Evolutionary conservation across 768 basidiomycete genomes (phyloP).

Genomic region (Pleurotus djamor): DNA sequence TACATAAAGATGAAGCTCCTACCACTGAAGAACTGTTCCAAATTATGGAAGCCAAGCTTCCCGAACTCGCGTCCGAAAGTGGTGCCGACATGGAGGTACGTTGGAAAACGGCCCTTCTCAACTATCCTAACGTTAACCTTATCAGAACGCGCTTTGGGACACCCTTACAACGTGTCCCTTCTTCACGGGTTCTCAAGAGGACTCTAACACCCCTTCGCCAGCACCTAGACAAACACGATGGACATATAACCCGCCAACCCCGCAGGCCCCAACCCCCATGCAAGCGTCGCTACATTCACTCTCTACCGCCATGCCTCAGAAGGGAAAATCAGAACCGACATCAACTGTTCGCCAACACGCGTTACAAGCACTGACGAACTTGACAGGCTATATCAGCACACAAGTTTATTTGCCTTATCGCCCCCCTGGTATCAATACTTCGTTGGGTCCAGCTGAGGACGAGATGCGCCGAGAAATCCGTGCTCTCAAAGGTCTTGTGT

Average conservation of each 20-base stretch:
- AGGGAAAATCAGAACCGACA: not conserved
- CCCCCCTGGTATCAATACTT: constrained; percentile 23
- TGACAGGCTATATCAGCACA: constrained; percentile 78
- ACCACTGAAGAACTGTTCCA: constrained; percentile 61
- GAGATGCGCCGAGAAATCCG: constrained; percentile 73
- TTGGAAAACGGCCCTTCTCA: not conserved
- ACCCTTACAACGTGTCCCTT: constrained; percentile 50
- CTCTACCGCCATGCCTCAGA: constrained; percentile 27
- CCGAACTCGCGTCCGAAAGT: constrained; percentile 54
- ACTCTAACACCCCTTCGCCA: constrained; percentile 13
- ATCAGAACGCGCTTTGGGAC: constrained; percentile 57
- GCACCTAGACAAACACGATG: constrained; percentile 24
- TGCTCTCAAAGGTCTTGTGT: constrained; percentile 74
- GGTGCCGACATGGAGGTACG: constrained; percentile 56
- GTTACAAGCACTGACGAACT: constrained; percentile 62
- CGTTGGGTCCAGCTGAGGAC: constrained; percentile 50
- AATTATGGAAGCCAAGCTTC: constrained; percentile 52
- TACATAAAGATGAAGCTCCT: constrained; percentile 33
- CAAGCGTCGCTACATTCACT: constrained; percentile 32
- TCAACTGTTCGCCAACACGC: constrained; percentile 53
- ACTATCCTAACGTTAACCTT: not conserved
- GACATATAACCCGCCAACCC: constrained; percentile 33
- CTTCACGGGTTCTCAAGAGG: constrained; percentile 31
- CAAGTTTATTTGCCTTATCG: constrained; percentile 56
- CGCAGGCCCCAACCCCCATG: constrained; percentile 32